These are phyloP conservation scores for Pugionium cornutum DNA, from an alignment of 345 rosid genomes.

Conservation along the genomic window DNA sequence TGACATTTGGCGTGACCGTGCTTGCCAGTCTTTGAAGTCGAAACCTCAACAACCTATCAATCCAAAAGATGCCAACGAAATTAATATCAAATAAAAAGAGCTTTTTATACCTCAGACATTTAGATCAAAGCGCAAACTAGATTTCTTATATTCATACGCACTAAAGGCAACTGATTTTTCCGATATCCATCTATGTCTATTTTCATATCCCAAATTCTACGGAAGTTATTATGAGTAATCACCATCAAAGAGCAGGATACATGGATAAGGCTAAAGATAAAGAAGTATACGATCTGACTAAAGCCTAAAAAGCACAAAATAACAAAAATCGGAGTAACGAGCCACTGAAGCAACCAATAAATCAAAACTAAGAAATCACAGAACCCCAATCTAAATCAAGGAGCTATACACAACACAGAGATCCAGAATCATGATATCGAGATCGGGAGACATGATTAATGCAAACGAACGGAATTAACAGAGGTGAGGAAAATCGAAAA, in stretches of 20 bases:
- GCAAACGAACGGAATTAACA: background rate
- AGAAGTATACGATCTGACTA: conserved; percentile 8
- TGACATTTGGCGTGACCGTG: conserved; percentile 93
- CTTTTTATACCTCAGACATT: background rate
- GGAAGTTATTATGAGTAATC: background rate
- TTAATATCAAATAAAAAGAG: background rate
- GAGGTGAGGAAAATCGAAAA: background rate
- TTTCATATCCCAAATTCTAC: background rate
- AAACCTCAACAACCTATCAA: conserved; percentile 75
- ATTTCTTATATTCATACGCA: background rate
- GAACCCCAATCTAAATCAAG: background rate
- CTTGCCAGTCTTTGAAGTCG: conserved; percentile 84
- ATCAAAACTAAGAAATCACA: background rate
- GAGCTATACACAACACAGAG: conserved; percentile 6
- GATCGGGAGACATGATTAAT: background rate
- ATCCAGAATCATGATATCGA: conserved; percentile 9
- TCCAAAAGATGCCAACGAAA: background rate
- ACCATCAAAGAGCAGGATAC: background rate
- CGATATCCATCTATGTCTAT: background rate
- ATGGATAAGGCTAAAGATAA: background rate
- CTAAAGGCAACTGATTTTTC: background rate
- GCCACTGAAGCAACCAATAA: background rate
- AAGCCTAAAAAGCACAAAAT: background rate
- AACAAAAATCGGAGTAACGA: conserved; percentile 1
- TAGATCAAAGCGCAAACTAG: conserved; percentile 1